Evolutionary conservation across 768 basidiomycete species (phyloP), one percentile per base, ranked within the genome.

Genomic region (Tubosaeta brunneosetosa): DNA sequence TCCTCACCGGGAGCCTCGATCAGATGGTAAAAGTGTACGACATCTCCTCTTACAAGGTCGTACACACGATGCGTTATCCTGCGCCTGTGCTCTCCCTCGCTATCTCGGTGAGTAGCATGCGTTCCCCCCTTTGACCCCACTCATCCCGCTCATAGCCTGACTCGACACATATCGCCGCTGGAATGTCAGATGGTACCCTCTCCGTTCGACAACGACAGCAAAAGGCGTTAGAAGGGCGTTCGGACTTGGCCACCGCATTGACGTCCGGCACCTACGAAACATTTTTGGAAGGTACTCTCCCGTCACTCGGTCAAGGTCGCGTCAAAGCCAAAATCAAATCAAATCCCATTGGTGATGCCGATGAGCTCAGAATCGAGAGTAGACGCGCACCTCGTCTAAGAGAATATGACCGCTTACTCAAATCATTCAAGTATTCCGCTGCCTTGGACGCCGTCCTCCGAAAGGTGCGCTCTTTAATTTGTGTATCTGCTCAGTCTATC

Each of bases 1-100:
- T 98, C 2, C 75, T 99, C 43, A 92, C 91, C 1, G 97, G 93
- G 29, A 84, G 90, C 40, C 75, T 99, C 56, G 97, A 99, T 67
- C 94, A 95, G 60, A 89, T 99, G 88, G 91, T 98, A 52, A 99
- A 99, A 72, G 94, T 97, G 32, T 99, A 98, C 73, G 95, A 98
- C 69, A 84, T 94, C 34, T 83, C 88, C 65, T 83, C 83, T 14
- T 97, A 95, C 77, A 89, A 90, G 63, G 97, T 99, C 33, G 85
- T 97, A 13, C 97, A 99, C 64, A 97, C 97, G 4, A 98, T 99
- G 92, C 86, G 97, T 42, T 98, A 98, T 70, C 91, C 95, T 5
- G 92, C 94, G 5, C 91, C 94, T 6, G 71, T 99, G 2, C 77
- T 99, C 16, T 91, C 86, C 63, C 74, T 98, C 40, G 93, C 94